Evolutionary conservation across 169 alveolate genomes (phyloP).

Genomic region (Condylostoma magnum): DNA sequence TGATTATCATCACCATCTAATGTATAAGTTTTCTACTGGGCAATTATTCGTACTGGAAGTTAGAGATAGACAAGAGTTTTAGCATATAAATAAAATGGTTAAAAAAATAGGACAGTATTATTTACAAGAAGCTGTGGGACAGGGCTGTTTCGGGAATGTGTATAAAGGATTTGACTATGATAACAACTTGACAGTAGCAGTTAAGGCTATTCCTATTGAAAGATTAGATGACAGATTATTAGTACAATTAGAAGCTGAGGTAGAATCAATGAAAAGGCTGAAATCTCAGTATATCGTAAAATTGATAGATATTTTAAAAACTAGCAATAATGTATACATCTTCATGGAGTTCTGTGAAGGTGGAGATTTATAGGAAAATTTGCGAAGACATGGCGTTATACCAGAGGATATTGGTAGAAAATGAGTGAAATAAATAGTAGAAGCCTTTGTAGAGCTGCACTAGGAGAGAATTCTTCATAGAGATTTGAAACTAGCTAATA

Average conservation of each 20-base stretch:
- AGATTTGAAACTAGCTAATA: constrained; percentile 52
- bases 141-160: too few species aligned
- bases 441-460: constrained; percentile 7
- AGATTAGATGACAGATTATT: too few species aligned
- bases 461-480: constrained; percentile 34
- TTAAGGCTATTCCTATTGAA: too few species aligned
- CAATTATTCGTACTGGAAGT: too few species aligned
- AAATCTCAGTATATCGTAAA: neutral
- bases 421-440: constrained; percentile 16
- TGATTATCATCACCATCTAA: too few species aligned
- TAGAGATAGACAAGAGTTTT: too few species aligned
- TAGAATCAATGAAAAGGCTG: neutral
- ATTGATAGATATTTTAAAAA: constrained; percentile 2
- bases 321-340: constrained; percentile 20
- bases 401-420: neutral
- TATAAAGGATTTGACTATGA: too few species aligned
- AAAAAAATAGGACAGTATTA: too few species aligned
- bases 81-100: too few species aligned
- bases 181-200: too few species aligned
- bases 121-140: too few species aligned
- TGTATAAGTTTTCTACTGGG: too few species aligned
- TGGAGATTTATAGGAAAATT: constrained; percentile 17
- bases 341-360: constrained; percentile 32
- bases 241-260: constrained; percentile 7
- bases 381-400: constrained; percentile 2